These are phyloP conservation scores for Liquidambar formosana DNA, from an alignment of 164 flowering plant genomes.

Conservation along the genomic window DNA sequence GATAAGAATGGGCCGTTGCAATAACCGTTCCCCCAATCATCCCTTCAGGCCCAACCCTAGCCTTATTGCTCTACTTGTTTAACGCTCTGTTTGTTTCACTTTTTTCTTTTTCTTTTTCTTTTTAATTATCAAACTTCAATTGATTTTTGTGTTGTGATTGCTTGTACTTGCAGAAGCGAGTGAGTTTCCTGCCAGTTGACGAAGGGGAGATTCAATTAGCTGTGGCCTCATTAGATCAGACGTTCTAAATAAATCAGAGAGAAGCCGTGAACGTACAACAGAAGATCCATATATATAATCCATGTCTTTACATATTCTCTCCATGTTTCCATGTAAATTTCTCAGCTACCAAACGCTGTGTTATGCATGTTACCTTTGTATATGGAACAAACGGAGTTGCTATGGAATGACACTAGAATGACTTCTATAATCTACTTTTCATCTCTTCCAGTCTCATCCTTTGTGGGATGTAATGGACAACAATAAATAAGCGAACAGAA, in stretches of 20 bases:
- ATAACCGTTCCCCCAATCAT: too few species aligned
- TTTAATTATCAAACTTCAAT: neutral
- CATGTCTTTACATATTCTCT: neutral
- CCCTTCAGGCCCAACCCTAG: too few species aligned
- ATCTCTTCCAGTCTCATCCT: too few species aligned
- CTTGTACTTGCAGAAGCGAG: conserved; percentile 35
- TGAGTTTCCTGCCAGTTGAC: conserved; percentile 35
- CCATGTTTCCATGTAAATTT: neutral
- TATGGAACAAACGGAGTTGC: neutral
- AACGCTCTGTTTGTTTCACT: neutral
- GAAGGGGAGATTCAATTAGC: conserved; percentile 37
- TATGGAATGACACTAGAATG: neutral
- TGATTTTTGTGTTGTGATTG: neutral
- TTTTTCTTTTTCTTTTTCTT: neutral
- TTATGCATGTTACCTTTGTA: neutral
- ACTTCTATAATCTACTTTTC: neutral
- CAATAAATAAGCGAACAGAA: too few species aligned
- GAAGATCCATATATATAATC: neutral
- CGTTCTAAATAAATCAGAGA: neutral
- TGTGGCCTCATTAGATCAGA: conserved; percentile 11
- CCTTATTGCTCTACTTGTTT: too few species aligned
- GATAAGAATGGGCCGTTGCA: too few species aligned
- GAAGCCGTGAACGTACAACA: neutral
- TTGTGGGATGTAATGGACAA: too few species aligned
- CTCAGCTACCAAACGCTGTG: neutral